Conservation (phyloP, 768 basidiomycete genomes). For the Agrocybe pediades region DNA sequence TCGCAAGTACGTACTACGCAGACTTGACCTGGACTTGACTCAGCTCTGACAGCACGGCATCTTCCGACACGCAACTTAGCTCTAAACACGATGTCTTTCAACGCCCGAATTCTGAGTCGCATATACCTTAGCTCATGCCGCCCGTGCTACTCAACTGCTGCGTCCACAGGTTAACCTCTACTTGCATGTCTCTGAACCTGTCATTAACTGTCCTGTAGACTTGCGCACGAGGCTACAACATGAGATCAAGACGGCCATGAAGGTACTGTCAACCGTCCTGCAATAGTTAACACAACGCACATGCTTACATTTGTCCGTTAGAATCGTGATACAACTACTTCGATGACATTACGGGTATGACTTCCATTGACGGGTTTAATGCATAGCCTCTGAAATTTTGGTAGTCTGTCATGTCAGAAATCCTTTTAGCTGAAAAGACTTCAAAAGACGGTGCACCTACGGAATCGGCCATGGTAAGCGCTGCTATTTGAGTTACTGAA, state of each 20-base stretch:
- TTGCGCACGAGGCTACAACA: slow-evolving; percentile 51
- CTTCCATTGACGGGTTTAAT: not conserved
- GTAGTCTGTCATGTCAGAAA: slow-evolving; percentile 70
- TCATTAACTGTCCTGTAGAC: slow-evolving; percentile 32
- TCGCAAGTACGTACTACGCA: no score
- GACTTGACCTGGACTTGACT: no score
- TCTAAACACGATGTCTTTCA: not conserved
- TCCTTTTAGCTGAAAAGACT: slow-evolving; percentile 67
- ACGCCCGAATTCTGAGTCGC: not conserved
- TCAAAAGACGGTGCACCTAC: slow-evolving; percentile 43
- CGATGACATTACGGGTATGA: slow-evolving; percentile 61
- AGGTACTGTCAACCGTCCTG: slow-evolving; percentile 39
- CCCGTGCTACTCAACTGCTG: not conserved
- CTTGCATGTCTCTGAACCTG: not conserved
- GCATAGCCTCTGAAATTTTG: not conserved
- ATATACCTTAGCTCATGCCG: not conserved
- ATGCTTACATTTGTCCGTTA: slow-evolving; percentile 25
- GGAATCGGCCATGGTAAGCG: slow-evolving; percentile 41
- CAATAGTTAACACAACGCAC: no score
- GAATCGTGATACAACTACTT: slow-evolving; percentile 57
- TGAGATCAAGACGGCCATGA: slow-evolving; percentile 69
- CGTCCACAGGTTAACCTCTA: not conserved
- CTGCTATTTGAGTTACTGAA: not conserved
- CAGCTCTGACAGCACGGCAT: not conserved
- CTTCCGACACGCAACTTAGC: not conserved